Percentiles rank a stretch among this genome's conserved stretches.
phyloP scores from a whole-genome alignment of 257 asterid genomes.

The Datura wrightii region DNA sequence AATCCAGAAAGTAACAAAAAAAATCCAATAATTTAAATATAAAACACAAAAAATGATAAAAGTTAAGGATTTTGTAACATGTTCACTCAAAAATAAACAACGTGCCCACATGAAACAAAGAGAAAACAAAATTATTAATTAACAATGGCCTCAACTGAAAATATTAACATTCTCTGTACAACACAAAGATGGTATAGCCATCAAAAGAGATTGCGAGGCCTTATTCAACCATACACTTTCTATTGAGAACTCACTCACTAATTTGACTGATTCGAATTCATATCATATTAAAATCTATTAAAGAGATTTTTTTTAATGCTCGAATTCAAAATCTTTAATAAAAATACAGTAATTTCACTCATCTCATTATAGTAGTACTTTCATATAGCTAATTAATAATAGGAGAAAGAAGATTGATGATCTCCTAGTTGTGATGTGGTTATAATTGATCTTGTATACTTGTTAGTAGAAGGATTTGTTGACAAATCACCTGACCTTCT shows the following conservation, averaged over 20 bases:
- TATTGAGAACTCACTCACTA: background rate
- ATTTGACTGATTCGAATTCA: background rate
- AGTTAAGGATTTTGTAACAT: background rate
- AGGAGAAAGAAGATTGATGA: slow-evolving; percentile 49
- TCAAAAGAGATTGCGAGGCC: background rate
- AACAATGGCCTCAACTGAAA: slow-evolving; percentile 38
- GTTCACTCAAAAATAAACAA: background rate
- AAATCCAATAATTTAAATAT: background rate
- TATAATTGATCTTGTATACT: slow-evolving; percentile 55
- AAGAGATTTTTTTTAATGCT: background rate
- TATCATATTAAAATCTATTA: slow-evolving; percentile 26
- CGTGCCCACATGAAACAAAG: background rate
- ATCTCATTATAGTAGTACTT: no score
- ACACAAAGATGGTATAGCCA: slow-evolving; percentile 28
- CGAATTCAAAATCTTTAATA: background rate
- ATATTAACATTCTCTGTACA: slow-evolving; percentile 48
- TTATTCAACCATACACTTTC: background rate
- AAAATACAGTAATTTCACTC: background rate
- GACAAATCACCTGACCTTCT: slow-evolving; percentile 56
- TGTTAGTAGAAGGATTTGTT: slow-evolving; percentile 43
- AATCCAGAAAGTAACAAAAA: background rate
- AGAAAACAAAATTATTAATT: slow-evolving; percentile 8
- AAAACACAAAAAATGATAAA: background rate
- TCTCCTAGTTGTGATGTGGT: slow-evolving; percentile 42
- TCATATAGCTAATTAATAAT: slow-evolving; percentile 37